A percentile compares a stretch with the other conserved stretches of the same genome.
Conservation (phyloP, 2,329 filamentous ascomycete genomes). For the Colletotrichum sidae region DNA sequence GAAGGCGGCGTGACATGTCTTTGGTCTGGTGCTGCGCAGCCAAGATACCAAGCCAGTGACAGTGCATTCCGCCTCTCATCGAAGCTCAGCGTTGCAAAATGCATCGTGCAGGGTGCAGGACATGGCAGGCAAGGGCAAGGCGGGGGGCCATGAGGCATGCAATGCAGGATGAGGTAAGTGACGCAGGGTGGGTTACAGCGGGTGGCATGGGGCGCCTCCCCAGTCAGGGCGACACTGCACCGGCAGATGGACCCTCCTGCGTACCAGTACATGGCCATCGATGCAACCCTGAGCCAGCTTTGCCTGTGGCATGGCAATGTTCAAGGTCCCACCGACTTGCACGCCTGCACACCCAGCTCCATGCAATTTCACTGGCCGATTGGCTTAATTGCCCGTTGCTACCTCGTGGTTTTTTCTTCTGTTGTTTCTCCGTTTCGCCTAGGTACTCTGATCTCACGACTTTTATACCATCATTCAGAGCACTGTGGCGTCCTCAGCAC, state of each 20-base stretch:
- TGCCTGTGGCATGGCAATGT: no score
- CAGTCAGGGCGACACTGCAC: neutral
- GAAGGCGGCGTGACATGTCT: no score
- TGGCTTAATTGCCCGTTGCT: neutral
- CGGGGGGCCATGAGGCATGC: slow-evolving; percentile 1
- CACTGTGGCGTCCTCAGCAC: no score
- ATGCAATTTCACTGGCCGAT: slow-evolving; percentile 1
- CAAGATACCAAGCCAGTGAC: slow-evolving; percentile 7
- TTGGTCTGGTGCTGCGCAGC: slow-evolving; percentile 2
- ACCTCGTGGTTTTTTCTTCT: neutral
- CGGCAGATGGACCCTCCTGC: slow-evolving; percentile 1
- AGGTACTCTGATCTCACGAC: no score
- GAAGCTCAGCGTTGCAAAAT: neutral
- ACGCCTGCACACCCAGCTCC: neutral
- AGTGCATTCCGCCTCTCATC: no score
- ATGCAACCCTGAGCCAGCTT: no score
- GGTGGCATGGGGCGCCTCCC: slow-evolving; percentile 19
- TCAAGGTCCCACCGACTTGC: no score
- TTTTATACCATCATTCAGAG: no score
- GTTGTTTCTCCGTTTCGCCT: slow-evolving; percentile 18
- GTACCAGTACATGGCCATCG: no score
- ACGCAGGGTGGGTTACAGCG: slow-evolving; percentile 16
- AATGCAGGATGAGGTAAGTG: slow-evolving; percentile 29
- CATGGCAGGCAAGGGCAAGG: no score
- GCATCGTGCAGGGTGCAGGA: neutral